Conservation (phyloP, 192 early-diverging fungal species). For the Linnemannia exigua region DNA sequence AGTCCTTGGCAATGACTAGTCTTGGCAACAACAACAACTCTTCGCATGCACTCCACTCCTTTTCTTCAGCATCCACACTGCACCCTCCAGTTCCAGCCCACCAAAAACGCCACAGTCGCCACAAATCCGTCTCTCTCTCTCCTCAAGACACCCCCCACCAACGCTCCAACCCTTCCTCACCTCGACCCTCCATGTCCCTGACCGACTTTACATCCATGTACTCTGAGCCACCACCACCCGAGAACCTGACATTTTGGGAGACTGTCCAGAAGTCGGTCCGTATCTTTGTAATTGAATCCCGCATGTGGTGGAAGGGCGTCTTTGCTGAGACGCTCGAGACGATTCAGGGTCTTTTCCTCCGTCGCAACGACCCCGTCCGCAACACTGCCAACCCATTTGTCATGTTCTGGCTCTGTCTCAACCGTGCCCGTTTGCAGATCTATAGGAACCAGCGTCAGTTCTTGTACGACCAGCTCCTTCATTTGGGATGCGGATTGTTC, state of each 20-base stretch:
- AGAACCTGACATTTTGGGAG: slow-evolving; percentile 2
- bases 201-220: slow-evolving; percentile 34
- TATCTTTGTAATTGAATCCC: slow-evolving; percentile 27
- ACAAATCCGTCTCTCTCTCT: slow-evolving; percentile 33
- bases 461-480: slow-evolving; percentile 64
- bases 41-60: background rate
- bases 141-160: background rate
- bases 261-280: slow-evolving; percentile 15
- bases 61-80: background rate
- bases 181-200: slow-evolving; percentile 38
- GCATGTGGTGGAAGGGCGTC: slow-evolving; percentile 32
- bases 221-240: slow-evolving; percentile 7
- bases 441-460: slow-evolving; percentile 58
- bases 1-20: slow-evolving; percentile 22
- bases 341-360: slow-evolving; percentile 13
- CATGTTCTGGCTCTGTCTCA: slow-evolving; percentile 60
- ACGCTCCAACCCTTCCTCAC: slow-evolving; percentile 20
- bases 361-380: slow-evolving; percentile 41
- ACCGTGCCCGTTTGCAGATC: slow-evolving; percentile 55
- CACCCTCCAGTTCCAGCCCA: background rate
- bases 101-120: slow-evolving; percentile 11
- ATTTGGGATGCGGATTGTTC: slow-evolving; percentile 67
- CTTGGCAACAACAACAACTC: slow-evolving; percentile 1
- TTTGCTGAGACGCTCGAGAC: slow-evolving; percentile 27
- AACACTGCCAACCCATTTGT: slow-evolving; percentile 58